phyloP scores from a whole-genome alignment of 192 early-diverging fungal species.

The Chytriomyces hyalinus region DNA sequence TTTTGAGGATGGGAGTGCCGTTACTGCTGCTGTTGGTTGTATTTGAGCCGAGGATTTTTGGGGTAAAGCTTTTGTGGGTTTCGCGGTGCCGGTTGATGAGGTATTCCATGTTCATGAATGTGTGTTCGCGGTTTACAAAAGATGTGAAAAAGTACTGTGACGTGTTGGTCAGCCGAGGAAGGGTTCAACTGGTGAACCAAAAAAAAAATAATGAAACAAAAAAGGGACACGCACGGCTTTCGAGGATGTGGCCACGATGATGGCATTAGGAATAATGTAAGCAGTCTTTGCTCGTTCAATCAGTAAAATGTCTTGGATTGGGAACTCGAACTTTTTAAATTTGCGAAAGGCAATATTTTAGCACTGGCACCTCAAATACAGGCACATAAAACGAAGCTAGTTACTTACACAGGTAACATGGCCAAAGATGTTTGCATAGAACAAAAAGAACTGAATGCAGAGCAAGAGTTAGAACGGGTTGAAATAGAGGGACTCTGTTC shows the following conservation, averaged over 20 bases:
- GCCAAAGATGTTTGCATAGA: conserved; percentile 36
- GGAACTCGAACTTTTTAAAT: conserved; percentile 29
- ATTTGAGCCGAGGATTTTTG: background rate
- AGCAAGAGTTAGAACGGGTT: no score
- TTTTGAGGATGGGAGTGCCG: background rate
- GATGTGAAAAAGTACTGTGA: conserved; percentile 38
- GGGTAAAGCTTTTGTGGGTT: background rate
- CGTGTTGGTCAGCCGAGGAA: background rate
- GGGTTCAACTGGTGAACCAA: background rate
- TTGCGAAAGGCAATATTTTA: background rate
- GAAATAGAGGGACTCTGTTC: no score
- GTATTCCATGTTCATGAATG: conserved; percentile 33
- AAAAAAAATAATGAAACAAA: conserved; percentile 11
- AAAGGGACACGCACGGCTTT: conserved; percentile 18
- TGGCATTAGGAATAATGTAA: conserved; percentile 34
- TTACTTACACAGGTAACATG: conserved; percentile 18
- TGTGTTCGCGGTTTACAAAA: conserved; percentile 35
- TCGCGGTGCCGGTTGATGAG: conserved; percentile 31
- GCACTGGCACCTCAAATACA: background rate
- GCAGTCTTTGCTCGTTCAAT: conserved; percentile 37
- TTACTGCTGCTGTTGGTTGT: background rate
- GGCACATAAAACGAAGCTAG: background rate
- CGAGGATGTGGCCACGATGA: conserved; percentile 10
- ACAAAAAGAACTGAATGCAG: conserved; percentile 25
- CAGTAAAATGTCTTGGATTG: conserved; percentile 31